Base-by-base conservation (phyloP, 208 protist genomes). In the Acanthamoeba castellanii region DNA sequence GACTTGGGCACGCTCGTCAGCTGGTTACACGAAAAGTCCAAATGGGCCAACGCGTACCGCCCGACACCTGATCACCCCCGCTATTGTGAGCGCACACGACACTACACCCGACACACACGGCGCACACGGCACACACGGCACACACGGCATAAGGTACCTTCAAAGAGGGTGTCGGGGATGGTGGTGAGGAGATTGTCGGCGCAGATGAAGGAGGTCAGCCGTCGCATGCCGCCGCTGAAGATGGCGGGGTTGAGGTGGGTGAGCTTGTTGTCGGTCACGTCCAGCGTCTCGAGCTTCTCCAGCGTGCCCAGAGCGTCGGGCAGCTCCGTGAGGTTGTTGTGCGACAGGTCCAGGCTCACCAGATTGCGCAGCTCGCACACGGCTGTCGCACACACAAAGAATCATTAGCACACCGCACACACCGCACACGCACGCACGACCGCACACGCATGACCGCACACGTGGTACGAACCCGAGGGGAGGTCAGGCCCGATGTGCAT, bases 221-320 rank as follows among this genome's bases (percentile, higher is more conserved):
- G 32, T 42, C 72, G 72, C 37, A 82, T 7, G 42, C 42, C 25
- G 72, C 50, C 16, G 37, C 22, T 50, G n/a, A 89, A 89, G 82
- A 89, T 42, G 22, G 47, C 30, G 50, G 47, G 52, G 32, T 57
- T 57, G 13, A 89, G 52, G 25, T 59, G 7, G 37, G 82, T 89
- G 47, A 89, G 82, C 37, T 89, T 89, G 82, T 89, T 89, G 27
- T 89, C 82, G 50, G 52, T 89, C 20, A 89, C 27, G 52, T 89
- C 55, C n/a, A 89, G 82, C 27, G 82, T 89, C 30, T 89, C 82
- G 82, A 89, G 82, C 30, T 32, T 34, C 52, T 89, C 55, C 30
- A 89, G 50, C 82, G 45, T 22, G 5, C 55, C 82, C 27, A 89
- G 55, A 5, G 20, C 82, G 5, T 89, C 82, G 8, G 82, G 82